Conservation (phyloP, 1,284 basidiomycete species). For the Meira nashicola region DNA sequence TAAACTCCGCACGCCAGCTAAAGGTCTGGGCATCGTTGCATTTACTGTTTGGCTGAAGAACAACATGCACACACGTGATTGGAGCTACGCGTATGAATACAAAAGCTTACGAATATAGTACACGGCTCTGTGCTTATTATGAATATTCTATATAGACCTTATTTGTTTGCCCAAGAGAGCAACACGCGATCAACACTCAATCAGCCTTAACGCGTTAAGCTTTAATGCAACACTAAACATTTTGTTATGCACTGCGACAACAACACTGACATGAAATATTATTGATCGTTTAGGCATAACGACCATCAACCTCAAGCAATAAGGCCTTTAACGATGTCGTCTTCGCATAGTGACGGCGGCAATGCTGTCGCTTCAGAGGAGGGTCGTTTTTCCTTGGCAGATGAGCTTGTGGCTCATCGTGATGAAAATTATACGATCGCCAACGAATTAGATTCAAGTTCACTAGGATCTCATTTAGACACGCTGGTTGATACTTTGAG, state of each 20-base stretch:
- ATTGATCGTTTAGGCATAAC: no score
- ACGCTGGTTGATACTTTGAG: conserved; percentile 7
- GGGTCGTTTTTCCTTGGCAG: conserved; percentile 2
- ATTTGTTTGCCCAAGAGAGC: no score
- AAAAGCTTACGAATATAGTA: no score
- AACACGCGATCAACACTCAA: neutral
- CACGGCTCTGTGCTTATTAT: no score
- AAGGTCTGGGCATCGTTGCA: no score
- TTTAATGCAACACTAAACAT: neutral
- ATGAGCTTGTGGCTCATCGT: neutral
- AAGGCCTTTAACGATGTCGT: no score
- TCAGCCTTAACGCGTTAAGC: neutral
- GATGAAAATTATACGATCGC: conserved; percentile 7
- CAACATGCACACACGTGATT: no score
- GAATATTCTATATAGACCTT: no score
- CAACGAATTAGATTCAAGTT: conserved; percentile 4
- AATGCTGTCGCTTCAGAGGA: neutral
- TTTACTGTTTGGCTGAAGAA: no score
- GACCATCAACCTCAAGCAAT: neutral
- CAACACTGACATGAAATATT: no score
- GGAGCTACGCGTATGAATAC: no score
- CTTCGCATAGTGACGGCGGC: neutral
- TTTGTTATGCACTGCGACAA: neutral
- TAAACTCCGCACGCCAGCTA: no score
- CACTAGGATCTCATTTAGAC: conserved; percentile 1